Conservation (phyloP, 495 filamentous ascomycete genomes). For the Hypoxylon intermedium region DNA sequence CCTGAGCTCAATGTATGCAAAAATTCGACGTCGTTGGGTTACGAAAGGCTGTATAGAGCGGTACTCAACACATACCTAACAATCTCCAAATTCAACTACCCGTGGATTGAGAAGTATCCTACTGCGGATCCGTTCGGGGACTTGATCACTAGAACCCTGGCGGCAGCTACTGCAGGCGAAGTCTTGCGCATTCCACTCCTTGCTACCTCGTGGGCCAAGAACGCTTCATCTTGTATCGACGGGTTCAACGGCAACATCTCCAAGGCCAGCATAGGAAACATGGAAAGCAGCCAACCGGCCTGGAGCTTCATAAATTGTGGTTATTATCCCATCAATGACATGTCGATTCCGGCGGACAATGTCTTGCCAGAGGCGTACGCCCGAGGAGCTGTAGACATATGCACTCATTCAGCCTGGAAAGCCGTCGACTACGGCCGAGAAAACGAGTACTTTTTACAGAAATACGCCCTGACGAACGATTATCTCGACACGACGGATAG, state of each 20-base stretch:
- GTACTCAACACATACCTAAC: constrained; percentile 20
- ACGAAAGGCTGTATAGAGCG: constrained; percentile 26
- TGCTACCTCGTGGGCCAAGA: constrained; percentile 23
- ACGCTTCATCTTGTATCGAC: constrained; percentile 20
- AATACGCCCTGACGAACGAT: constrained; percentile 26
- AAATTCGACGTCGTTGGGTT: constrained; percentile 10
- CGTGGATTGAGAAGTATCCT: constrained; percentile 27
- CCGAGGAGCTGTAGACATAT: constrained; percentile 21
- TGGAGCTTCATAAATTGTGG: constrained; percentile 20
- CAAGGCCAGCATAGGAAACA: constrained; percentile 8
- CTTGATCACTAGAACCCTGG: constrained; percentile 19
- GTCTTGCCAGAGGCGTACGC: constrained; percentile 27
- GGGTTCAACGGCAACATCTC: constrained; percentile 25
- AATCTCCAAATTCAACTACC: constrained; percentile 32
- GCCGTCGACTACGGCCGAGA: constrained; percentile 19
- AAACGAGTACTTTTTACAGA: constrained; percentile 34
- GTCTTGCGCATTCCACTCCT: constrained; percentile 33
- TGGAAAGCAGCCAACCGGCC: constrained; percentile 14
- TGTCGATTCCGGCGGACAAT: constrained; percentile 24
- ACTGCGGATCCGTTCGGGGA: constrained; percentile 18
- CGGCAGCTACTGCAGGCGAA: constrained; percentile 13
- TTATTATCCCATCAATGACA: constrained; percentile 31
- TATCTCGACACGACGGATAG: constrained; percentile 15
- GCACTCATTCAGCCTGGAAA: constrained; percentile 16
- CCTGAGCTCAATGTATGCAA: constrained; percentile 24